phyloP scores from a whole-genome alignment of 2,329 filamentous ascomycete genomes.

The Emmonsiellopsis sp. region DNA sequence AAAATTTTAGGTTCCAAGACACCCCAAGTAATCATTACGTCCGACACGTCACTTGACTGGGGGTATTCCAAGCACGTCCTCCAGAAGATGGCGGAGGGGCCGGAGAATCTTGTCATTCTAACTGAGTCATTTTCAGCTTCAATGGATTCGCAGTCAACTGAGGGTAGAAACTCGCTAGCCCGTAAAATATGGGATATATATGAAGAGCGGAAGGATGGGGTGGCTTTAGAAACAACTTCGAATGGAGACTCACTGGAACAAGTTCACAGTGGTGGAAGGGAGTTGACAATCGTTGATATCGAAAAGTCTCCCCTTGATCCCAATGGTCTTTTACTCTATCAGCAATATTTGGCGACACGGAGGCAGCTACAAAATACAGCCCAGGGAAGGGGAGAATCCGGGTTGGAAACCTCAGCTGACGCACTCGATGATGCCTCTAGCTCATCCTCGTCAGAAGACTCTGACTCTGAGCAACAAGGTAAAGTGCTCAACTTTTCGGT shows the following conservation, averaged over 20 bases:
- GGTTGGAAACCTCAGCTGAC: conserved; percentile 68
- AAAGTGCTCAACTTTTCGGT: conserved; percentile 84
- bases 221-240: conserved; percentile 48
- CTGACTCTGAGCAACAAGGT: conserved; percentile 82
- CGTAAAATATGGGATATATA: conserved; percentile 73
- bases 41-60: conserved; percentile 86
- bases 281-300: conserved; percentile 53
- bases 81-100: conserved; percentile 62
- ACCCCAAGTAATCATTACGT: conserved; percentile 75
- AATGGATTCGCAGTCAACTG: conserved; percentile 15
- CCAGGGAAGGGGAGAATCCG: conserved; percentile 58
- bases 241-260: conserved; percentile 55
- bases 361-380: conserved; percentile 76
- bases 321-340: conserved; percentile 71
- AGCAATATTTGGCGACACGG: conserved; percentile 85
- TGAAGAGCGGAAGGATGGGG: conserved; percentile 57
- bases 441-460: conserved; percentile 80
- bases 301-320: conserved; percentile 60
- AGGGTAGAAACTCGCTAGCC: conserved; percentile 51
- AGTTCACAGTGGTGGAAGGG: conserved; percentile 55
- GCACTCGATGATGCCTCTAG: conserved; percentile 67
- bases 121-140: conserved; percentile 55
- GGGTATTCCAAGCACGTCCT: conserved; percentile 82
- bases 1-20: conserved; percentile 50
- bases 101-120: conserved; percentile 75